These are phyloP conservation scores for Ligustrum vulgare DNA, from an alignment of 257 asterid genomes.

Conservation along the genomic window DNA sequence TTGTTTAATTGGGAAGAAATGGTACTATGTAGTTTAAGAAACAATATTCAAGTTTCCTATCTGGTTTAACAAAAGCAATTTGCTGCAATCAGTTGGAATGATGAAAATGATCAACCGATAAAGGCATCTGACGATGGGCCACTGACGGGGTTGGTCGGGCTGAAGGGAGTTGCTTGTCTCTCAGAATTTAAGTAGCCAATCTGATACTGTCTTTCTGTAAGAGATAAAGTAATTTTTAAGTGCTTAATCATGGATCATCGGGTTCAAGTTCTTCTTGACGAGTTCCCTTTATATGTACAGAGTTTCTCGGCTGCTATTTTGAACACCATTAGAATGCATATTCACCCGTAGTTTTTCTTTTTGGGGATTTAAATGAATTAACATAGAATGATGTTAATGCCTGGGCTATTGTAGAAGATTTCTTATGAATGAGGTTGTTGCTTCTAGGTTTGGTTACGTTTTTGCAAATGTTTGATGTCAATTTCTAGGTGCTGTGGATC, in stretches of 20 bases:
- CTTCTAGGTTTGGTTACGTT: not conserved
- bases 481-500: conserved; percentile 6
- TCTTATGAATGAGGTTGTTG: not conserved
- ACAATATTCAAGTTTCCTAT: not conserved
- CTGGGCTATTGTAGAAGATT: not conserved
- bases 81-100: not conserved
- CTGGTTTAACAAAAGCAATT: not conserved
- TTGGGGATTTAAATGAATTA: not conserved
- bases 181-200: not conserved
- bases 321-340: not conserved
- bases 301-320: not conserved
- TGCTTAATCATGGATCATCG: not conserved
- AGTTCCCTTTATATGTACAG: not conserved
- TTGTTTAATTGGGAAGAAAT: not conserved
- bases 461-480: not conserved
- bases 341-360: not conserved
- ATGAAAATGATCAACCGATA: not conserved
- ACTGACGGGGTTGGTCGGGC: not conserved
- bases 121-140: not conserved
- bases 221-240: not conserved
- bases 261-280: not conserved
- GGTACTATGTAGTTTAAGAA: not conserved
- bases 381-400: not conserved
- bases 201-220: not conserved
- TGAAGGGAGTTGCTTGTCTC: not conserved